Base-by-base conservation (phyloP, 495 filamentous ascomycete species). In the Aeminium ludgeri region DNA sequence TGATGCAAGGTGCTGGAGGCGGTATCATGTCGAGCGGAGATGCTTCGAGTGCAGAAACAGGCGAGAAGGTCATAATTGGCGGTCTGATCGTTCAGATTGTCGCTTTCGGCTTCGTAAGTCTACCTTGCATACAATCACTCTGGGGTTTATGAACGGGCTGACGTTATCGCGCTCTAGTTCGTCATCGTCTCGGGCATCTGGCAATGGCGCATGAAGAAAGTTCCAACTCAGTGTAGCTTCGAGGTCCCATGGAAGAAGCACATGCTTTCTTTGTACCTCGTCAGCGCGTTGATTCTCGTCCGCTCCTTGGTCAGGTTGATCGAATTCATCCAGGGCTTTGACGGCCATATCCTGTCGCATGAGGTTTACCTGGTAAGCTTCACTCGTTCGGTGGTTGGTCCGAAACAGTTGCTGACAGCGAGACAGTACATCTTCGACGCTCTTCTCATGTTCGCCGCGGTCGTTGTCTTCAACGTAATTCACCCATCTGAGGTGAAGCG, bases 261-360 rank as follows among this genome's bases (percentile, higher is more conserved):
- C 29, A 61, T 69, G 55, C 51, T 54, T 45, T 54, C 48, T 16
- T 49, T 69, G 10, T 67, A 66, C 46, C 44, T 54, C 11, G 53
- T 53, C 6, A 63, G 60, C 50, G 34, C 48, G 18, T 51, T 59
- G 3, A 51, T 68, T 38, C 56, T 65, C 30, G 45, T 66, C 5
- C 49, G 66, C 10, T 64, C 59, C 40, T 40, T 68, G 15, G 58
- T 66, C 11, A 40, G 66, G 15, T 58, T 59, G 23, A 53, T 68
- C 17, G 60, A 69, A 49, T 67, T 20, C 8, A 25, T 50, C 10
- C 35, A 49, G 30, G 53, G 53, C 20, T 30, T 49, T 27, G 34
- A 25, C n/a, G 51, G 53, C 5, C 41, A 46, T 16, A 41, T 52
- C 17, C 40, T 55, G 27, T 11, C 20, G 2, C 46, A 49, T 19